phyloP scores from a whole-genome alignment of 352 stramenopile species.

The Pythium sp. region DNA sequence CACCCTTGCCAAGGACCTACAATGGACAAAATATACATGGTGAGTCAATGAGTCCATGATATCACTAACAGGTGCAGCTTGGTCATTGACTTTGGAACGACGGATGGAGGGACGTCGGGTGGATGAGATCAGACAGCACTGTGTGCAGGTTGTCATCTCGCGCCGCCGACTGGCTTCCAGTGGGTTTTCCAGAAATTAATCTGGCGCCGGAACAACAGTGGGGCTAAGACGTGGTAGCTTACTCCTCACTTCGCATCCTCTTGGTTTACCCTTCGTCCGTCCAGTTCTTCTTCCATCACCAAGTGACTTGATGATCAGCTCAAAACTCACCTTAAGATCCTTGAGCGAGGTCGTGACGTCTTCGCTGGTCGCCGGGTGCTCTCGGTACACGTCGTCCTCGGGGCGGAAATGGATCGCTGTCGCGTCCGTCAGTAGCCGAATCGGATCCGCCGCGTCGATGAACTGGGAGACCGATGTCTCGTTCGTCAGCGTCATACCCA shows the following conservation, averaged over 20 bases:
- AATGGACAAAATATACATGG: neutral
- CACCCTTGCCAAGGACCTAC: slow-evolving; percentile 95
- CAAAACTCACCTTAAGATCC: slow-evolving; percentile 91
- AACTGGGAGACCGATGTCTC: slow-evolving; percentile 86
- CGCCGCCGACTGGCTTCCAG: slow-evolving; percentile 78
- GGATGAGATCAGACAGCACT: slow-evolving; percentile 74
- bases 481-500: slow-evolving; percentile 84
- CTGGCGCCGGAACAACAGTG: slow-evolving; percentile 85
- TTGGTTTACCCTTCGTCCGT: neutral
- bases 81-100: neutral
- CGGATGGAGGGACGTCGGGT: neutral
- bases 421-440: slow-evolving; percentile 94
- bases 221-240: slow-evolving; percentile 81
- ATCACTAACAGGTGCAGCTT: neutral
- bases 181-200: slow-evolving; percentile 91
- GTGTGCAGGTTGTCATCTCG: slow-evolving; percentile 56
- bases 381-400: slow-evolving; percentile 75
- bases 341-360: slow-evolving; percentile 75
- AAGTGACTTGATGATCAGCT: neutral
- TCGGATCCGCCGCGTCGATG: slow-evolving; percentile 89
- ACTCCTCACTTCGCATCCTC: slow-evolving; percentile 62
- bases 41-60: neutral
- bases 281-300: neutral
- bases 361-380: slow-evolving; percentile 72
- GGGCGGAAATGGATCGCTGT: slow-evolving; percentile 92